Conservation (phyloP, 441 rosid species). For the Populus hybrid region DNA sequence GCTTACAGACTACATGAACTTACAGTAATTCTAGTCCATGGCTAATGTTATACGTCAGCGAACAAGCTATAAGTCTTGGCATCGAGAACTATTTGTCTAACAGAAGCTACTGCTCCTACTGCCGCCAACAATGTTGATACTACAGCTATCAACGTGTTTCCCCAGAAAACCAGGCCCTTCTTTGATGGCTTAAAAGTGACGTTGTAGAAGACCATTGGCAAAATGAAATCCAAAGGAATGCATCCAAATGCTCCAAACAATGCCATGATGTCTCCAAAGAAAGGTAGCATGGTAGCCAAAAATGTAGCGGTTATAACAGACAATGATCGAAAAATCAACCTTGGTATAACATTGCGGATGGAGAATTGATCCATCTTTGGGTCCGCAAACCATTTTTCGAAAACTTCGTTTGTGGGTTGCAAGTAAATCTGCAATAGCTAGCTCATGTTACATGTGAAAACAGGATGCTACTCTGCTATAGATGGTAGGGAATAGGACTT, state of each 20-base stretch:
- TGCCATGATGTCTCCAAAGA: constrained; percentile 61
- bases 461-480: background rate
- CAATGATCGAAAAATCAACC: constrained; percentile 38
- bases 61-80: constrained; percentile 45
- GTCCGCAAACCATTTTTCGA: constrained; percentile 43
- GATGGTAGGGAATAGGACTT: constrained; percentile 7
- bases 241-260: constrained; percentile 52
- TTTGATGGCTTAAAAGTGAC: constrained; percentile 48
- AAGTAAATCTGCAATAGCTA: constrained; percentile 37
- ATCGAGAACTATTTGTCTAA: constrained; percentile 44
- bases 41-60: constrained; percentile 33
- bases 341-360: constrained; percentile 38
- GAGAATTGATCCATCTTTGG: constrained; percentile 45
- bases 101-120: constrained; percentile 43
- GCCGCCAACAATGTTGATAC: constrained; percentile 31
- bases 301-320: constrained; percentile 31
- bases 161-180: constrained; percentile 35
- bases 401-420: constrained; percentile 53
- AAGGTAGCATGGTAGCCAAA: constrained; percentile 53
- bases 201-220: constrained; percentile 41
- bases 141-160: constrained; percentile 32
- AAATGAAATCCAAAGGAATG: constrained; percentile 53
- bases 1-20: too few relatives aligned
- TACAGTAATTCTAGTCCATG: too few relatives aligned
- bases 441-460: background rate